Conservation (phyloP, 2,329 filamentous ascomycete genomes). For the Aspergillus neoniger region DNA sequence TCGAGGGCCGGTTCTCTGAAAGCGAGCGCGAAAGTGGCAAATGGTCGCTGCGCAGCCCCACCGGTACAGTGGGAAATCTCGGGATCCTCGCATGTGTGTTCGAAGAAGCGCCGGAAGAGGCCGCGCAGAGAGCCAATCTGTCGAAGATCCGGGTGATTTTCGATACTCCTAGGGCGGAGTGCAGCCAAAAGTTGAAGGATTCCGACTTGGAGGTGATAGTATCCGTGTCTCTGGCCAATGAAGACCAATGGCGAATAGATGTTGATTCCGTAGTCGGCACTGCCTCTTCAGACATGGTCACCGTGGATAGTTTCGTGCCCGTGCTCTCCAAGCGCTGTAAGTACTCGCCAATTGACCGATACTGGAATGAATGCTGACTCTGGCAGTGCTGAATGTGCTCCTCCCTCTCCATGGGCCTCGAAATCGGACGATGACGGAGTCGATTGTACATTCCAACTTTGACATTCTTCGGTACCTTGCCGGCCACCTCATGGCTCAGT, state of each 20-base stretch:
- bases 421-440: slow-evolving; percentile 52
- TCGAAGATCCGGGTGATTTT: slow-evolving; percentile 42
- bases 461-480: slow-evolving; percentile 73
- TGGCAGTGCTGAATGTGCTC: slow-evolving; percentile 69
- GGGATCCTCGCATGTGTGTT: slow-evolving; percentile 52
- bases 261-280: slow-evolving; percentile 68
- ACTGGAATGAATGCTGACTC: slow-evolving; percentile 10
- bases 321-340: slow-evolving; percentile 73
- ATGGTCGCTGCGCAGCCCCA: slow-evolving; percentile 76
- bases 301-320: slow-evolving; percentile 70
- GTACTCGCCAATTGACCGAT: slow-evolving; percentile 30
- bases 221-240: slow-evolving; percentile 71
- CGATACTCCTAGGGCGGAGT: slow-evolving; percentile 34
- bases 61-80: slow-evolving; percentile 59
- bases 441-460: slow-evolving; percentile 74
- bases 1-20: slow-evolving; percentile 83
- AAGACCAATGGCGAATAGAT: slow-evolving; percentile 59
- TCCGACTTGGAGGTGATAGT: slow-evolving; percentile 52
- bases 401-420: slow-evolving; percentile 68
- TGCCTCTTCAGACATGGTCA: slow-evolving; percentile 72
- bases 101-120: slow-evolving; percentile 44
- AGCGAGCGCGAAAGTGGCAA: slow-evolving; percentile 75
- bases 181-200: slow-evolving; percentile 32
- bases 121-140: slow-evolving; percentile 53
- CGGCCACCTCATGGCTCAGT: slow-evolving; percentile 64